Percentiles rank a stretch among this genome's conserved stretches.
Evolutionary conservation across 75 land plant genomes (phyloP).

Genomic region (Sequoiadendron giganteum): DNA sequence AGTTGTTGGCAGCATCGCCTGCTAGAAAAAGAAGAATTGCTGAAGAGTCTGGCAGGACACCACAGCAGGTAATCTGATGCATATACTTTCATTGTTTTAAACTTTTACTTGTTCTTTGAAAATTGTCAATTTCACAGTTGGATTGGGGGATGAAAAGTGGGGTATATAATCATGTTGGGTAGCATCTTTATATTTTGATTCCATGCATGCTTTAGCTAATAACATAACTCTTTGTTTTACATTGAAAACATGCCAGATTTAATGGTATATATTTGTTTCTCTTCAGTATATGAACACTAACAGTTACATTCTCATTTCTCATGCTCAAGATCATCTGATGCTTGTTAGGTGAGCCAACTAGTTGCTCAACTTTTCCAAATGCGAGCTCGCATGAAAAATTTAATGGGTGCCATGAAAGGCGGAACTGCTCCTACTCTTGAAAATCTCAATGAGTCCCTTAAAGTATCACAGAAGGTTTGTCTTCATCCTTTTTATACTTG

Average conservation of each 20-base stretch:
- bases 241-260: background rate
- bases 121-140: background rate
- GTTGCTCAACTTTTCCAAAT: conserved; percentile 97
- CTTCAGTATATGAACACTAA: background rate
- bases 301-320: background rate
- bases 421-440: conserved; percentile 87
- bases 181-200: background rate
- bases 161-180: background rate
- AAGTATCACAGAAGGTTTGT: conserved; percentile 72
- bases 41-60: conserved; percentile 85
- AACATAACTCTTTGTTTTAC: background rate
- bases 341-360: conserved; percentile 82
- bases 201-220: background rate
- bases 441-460: conserved; percentile 75
- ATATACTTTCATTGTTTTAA: background rate
- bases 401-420: conserved; percentile 91
- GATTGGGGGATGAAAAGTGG: background rate
- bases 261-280: background rate
- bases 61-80: conserved; percentile 72
- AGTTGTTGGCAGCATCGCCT: conserved; percentile 91
- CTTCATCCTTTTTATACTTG: background rate
- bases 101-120: background rate
- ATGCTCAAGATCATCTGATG: background rate
- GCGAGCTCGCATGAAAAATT: conserved; percentile 94
- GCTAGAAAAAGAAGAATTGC: conserved; percentile 86